Base-by-base conservation (phyloP, 495 filamentous ascomycete genomes). In the Sordaria brevicollis region DNA sequence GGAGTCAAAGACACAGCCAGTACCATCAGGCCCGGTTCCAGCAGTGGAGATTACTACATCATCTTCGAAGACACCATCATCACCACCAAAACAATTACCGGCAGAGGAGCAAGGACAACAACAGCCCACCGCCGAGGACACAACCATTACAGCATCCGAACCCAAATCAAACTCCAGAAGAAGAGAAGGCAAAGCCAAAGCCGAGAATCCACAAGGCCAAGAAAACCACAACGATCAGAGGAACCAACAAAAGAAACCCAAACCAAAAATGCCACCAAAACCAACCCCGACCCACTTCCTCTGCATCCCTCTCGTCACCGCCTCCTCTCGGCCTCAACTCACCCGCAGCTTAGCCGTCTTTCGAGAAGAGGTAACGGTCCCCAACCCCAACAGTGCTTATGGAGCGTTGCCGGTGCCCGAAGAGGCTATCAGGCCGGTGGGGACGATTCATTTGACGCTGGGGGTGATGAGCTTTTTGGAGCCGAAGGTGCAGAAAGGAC, bases 391-490 rank as follows among this genome's bases (percentile, higher is more conserved):
- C 13, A 31, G 49, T 29, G 49, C 49, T 31, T 62, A 35, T 62
- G 74, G 33, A 77, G 78, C 67, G 81, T 79, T 73, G 77, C 69
- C 75, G 62, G 73, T 79, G 37, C 88, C 89, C 1, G 76, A 83
- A 49, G 84, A 84, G 69, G 91, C 93, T 5, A 77, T 96, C 39
- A 82, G 94, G 25, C 93, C 94, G 0, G 72, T 94, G 5, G 92
- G 90, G 3, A 93, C 92, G 0, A 79, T 97, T 34, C 94, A 97
- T 79, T 80, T 96, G 3, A 97, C 94, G 2, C 79, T 97, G 7
- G 93, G 93, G 1, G 92, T 97, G 3, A 93, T 97, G 90, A 91
- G 87, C 70, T 86, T 97, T 10, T 76, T 85, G 2, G 85, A 78
- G 0, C 77, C 80, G 17, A 84, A 87, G 43, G 79, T 82, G 1